phyloP scores from a whole-genome alignment of 768 basidiomycete species.

The Termitomyces sp. region DNA sequence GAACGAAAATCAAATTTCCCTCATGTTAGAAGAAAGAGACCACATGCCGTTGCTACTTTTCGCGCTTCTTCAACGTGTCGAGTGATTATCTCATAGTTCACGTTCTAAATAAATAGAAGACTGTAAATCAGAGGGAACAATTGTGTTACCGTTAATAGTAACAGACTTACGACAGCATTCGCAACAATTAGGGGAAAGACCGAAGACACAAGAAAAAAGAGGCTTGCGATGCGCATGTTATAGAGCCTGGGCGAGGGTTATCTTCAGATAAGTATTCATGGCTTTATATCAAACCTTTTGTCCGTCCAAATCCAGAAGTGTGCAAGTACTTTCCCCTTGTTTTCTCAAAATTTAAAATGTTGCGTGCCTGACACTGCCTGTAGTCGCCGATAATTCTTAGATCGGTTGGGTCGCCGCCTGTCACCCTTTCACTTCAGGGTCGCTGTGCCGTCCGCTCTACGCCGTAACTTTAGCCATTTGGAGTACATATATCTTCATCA shows the following conservation, averaged over 20 bases:
- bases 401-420: background rate
- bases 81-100: slow-evolving; percentile 8
- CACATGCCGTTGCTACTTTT: background rate
- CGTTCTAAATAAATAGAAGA: slow-evolving; percentile 1
- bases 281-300: slow-evolving; percentile 14
- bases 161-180: slow-evolving; percentile 20
- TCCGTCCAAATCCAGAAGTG: slow-evolving; percentile 19
- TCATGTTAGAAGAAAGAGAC: background rate
- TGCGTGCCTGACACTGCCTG: slow-evolving; percentile 17
- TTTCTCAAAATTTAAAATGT: slow-evolving; percentile 12
- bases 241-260: slow-evolving; percentile 6
- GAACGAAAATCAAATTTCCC: background rate
- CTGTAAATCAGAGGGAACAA: background rate
- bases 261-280: slow-evolving; percentile 3
- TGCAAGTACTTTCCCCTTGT: slow-evolving; percentile 13
- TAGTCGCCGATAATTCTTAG: slow-evolving; percentile 2
- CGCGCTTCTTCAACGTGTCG: slow-evolving; percentile 12
- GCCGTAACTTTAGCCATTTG: background rate
- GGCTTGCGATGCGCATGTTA: slow-evolving; percentile 25
- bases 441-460: background rate
- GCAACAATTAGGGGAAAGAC: slow-evolving; percentile 19
- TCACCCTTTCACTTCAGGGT: background rate
- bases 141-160: background rate
- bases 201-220: slow-evolving; percentile 20
- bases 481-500: background rate